Conservation (phyloP, 306 rosid genomes). For the Prunus padus region DNA sequence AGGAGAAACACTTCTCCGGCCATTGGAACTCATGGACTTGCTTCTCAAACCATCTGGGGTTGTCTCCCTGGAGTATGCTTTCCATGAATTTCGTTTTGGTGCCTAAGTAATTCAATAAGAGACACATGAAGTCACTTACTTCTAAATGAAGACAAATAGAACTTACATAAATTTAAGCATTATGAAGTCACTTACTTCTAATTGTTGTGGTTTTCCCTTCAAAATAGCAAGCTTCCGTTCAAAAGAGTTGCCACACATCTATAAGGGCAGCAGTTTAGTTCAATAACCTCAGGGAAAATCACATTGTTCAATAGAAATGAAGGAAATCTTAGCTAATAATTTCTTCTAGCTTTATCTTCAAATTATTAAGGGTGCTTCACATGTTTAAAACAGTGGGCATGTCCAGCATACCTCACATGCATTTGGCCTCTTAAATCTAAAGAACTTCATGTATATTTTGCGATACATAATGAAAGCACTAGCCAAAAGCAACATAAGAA, state of each 20-base stretch:
- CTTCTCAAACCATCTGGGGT: conserved; percentile 66
- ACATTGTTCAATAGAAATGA: background rate
- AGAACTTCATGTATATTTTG: too few relatives aligned
- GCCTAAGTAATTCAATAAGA: conserved; percentile 46
- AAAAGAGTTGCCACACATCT: conserved; percentile 92
- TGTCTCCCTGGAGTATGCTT: conserved; percentile 50
- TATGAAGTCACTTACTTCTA: conserved; percentile 54
- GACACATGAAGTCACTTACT: background rate
- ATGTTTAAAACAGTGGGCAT: too few relatives aligned
- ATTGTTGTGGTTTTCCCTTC: conserved; percentile 52
- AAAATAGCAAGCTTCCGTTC: conserved; percentile 90
- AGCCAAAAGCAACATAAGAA: background rate
- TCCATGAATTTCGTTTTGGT: conserved; percentile 55
- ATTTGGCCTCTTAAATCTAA: too few relatives aligned
- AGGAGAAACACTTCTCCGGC: conserved; percentile 67
- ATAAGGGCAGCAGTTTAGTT: conserved; percentile 32
- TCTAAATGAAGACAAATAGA: background rate
- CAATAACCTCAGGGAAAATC: conserved; percentile 3
- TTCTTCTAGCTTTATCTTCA: too few relatives aligned
- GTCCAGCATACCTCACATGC: too few relatives aligned
- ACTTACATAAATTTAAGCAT: background rate
- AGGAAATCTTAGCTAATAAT: background rate
- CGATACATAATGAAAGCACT: too few relatives aligned
- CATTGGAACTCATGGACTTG: conserved; percentile 49
- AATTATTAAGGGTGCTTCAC: too few relatives aligned